Evolutionary conservation across 1,284 basidiomycete species (phyloP).

Genomic region (Singerocomus inundabilis): DNA sequence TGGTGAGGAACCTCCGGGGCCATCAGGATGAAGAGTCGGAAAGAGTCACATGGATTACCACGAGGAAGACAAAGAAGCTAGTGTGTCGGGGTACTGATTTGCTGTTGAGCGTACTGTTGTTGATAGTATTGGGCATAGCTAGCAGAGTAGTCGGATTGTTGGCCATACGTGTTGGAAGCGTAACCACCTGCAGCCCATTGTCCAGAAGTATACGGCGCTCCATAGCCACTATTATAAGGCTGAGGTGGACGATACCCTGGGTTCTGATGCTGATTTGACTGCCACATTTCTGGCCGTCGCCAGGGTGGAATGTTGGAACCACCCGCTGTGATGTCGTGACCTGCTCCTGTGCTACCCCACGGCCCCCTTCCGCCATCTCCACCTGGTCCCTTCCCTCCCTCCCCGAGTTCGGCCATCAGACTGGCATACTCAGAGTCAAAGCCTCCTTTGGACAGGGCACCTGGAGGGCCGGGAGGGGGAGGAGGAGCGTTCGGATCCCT

Average conservation of each 20-base stretch:
- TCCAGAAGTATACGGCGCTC: conserved; percentile 33
- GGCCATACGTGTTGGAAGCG: conserved; percentile 36
- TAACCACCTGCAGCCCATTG: conserved; percentile 52
- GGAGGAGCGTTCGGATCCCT: conserved; percentile 65
- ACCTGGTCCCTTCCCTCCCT: conserved; percentile 62
- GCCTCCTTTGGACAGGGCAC: conserved; percentile 54
- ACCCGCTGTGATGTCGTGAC: conserved; percentile 74
- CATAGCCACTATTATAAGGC: conserved; percentile 45
- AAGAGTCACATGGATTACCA: conserved; percentile 29
- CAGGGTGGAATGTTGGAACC: conserved; percentile 82
- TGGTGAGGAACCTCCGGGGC: conserved; percentile 18
- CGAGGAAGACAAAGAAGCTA: conserved; percentile 24
- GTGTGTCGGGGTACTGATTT: conserved; percentile 52
- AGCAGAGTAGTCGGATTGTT: conserved; percentile 65
- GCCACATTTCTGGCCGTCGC: conserved; percentile 84
- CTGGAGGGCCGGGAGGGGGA: conserved; percentile 35
- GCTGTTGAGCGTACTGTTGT: conserved; percentile 74
- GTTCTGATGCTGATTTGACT: conserved; percentile 49
- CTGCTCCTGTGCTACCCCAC: conserved; percentile 61
- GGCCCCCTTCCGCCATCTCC: conserved; percentile 54
- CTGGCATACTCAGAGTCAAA: conserved; percentile 98
- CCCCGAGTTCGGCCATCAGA: conserved; percentile 97
- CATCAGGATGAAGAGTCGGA: conserved; percentile 19
- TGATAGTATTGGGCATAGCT: conserved; percentile 83
- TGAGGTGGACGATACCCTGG: conserved; percentile 54